Evolutionary conservation across 441 rosid genomes (phyloP), one percentile per base, ranked within the genome.

Genomic region (Brassica balearica): DNA sequence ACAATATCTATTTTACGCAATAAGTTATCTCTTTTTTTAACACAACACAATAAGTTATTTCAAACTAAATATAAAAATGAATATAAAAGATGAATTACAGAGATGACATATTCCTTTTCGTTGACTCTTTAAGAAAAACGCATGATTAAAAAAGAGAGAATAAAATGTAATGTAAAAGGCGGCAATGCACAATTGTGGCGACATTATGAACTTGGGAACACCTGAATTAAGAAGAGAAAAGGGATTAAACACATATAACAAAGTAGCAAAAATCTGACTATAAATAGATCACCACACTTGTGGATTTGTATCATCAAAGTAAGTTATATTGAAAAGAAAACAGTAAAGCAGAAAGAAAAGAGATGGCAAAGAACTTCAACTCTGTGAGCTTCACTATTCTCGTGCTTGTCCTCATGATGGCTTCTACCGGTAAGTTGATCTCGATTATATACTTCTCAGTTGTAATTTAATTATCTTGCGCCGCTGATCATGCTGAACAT

Each of bases 291-390:
- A 59, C 64, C 6, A 2, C 15, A 60, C 8, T 25, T 11, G 1
- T 60, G n/a, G 15, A 23, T 11, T 23, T 60, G 8, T 60, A 23
- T 60, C 65, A 61, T 61, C 36, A 23, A 61, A 61, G 65, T 61
- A 61, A 61, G 8, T 25, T 23, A 17, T 25, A 23, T 61, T 12
- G 36, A 23, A 25, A 12, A 61, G 17, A 25, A 61, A 61, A 4
- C 2, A 61, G 51, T 3, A 43, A 43, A 43, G 14, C 43, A 36
- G 51, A 43, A 43, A 43, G 51, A 43, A 43, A 61, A 61, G 17
- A 11, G 23, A 61, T 61, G 65, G 65, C 65, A 61, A 61, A 61
- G 65, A 61, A 61, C 36, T 6, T 61, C 17, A 61, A 61, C 36
- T 23, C 36, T 6, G n/a, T 5, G 17, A 23, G 36, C 17, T 61